These are phyloP conservation scores for Trichoderma gracile DNA, from an alignment of 2,329 filamentous ascomycete species.

Conservation along the genomic window DNA sequence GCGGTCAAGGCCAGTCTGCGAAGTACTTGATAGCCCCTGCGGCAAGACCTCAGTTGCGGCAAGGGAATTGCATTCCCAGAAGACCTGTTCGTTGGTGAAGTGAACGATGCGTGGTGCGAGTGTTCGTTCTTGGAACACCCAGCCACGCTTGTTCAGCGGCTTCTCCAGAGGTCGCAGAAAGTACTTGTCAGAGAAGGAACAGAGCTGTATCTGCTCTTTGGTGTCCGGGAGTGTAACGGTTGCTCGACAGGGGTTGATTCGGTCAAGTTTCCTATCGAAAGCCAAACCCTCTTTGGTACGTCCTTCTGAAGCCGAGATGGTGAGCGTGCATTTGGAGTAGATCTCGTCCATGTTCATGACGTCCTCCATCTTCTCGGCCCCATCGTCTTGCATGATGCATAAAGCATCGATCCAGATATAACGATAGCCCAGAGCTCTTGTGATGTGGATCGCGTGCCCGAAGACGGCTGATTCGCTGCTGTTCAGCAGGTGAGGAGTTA, in stretches of 20 bases:
- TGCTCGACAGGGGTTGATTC: too few species aligned
- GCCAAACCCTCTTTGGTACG: background rate
- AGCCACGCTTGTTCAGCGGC: conserved; percentile 20
- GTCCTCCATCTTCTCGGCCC: conserved; percentile 18
- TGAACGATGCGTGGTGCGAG: background rate
- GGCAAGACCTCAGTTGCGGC: background rate
- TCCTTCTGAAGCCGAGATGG: conserved; percentile 27
- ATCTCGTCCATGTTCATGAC: conserved; percentile 29
- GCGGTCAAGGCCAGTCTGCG: background rate
- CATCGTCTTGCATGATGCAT: conserved; percentile 24
- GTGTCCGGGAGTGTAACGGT: too few species aligned
- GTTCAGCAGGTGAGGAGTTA: background rate
- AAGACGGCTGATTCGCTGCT: background rate
- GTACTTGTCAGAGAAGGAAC: too few species aligned
- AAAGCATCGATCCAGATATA: conserved; percentile 21
- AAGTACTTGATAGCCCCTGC: background rate
- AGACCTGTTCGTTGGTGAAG: background rate
- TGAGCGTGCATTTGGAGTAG: conserved; percentile 28
- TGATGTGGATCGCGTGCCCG: conserved; percentile 5
- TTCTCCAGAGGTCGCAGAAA: background rate
- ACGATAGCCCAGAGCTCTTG: background rate
- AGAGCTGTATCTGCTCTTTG: too few species aligned
- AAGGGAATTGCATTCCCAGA: conserved; percentile 2
- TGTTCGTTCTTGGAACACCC: conserved; percentile 23
- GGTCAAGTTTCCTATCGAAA: too few species aligned